These are phyloP conservation scores for Pinus albicaulis DNA, from an alignment of 75 land plant species.

Conservation along the genomic window DNA sequence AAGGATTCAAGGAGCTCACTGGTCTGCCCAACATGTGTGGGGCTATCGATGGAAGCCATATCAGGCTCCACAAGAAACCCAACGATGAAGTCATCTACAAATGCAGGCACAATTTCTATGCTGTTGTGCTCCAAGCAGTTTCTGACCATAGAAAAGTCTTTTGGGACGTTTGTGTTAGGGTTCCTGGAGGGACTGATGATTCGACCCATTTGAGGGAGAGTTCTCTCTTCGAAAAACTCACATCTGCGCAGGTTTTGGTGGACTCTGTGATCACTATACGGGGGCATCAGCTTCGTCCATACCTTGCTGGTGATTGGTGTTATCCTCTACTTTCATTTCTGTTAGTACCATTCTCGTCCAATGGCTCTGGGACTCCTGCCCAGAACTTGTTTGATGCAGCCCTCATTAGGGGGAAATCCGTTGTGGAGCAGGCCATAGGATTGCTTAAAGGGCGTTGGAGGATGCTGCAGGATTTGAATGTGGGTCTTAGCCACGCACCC, in stretches of 20 bases:
- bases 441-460: constrained; percentile 70
- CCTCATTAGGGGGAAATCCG: constrained; percentile 40
- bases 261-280: constrained; percentile 46
- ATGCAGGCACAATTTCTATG: constrained; percentile 33
- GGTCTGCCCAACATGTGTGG: constrained; percentile 55
- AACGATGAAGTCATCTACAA: constrained; percentile 2
- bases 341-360: constrained; percentile 48
- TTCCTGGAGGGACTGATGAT: constrained; percentile 59
- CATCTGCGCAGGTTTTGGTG: constrained; percentile 35
- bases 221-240: constrained; percentile 39
- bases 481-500: constrained; percentile 60
- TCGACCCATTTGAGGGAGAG: constrained; percentile 60
- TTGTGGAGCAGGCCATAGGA: constrained; percentile 59
- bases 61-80: constrained; percentile 18
- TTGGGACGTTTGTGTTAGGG: constrained; percentile 78
- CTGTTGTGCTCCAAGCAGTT: constrained; percentile 65
- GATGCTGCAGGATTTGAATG: constrained; percentile 69
- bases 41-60: constrained; percentile 52
- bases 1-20: constrained; percentile 42
- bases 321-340: constrained; percentile 63
- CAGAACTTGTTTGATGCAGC: constrained; percentile 57
- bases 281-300: constrained; percentile 52
- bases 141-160: constrained; percentile 64
- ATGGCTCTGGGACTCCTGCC: constrained; percentile 24
- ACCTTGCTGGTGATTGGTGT: constrained; percentile 57